Base-by-base conservation (phyloP, 169 alveolate species). In the Plasmodium coatneyi region DNA sequence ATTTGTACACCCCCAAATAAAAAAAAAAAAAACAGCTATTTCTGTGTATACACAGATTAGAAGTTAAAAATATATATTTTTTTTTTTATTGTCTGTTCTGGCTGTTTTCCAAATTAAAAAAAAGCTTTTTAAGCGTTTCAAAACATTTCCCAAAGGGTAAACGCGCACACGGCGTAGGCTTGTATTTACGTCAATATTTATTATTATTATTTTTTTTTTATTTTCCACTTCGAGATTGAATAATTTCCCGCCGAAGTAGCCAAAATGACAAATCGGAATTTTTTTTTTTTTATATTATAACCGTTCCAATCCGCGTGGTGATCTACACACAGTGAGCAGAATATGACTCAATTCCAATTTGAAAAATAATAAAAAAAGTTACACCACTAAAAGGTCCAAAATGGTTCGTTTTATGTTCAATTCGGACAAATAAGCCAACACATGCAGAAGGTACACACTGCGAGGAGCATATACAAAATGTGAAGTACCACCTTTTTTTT, bases 1-100 rank as follows among this genome's bases (percentile, higher is more conserved):
- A 66, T 66, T 66, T 66, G 76, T 28, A 66, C 76, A 66, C 76
- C 36, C 41, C 41, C 30, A 28, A 66, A 66, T 16, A 22, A 66
- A n/a, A 66, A 66, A 22, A 66, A 66, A 66, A 66, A 66, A 66
- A 66, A 66, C 28, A 66, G 76, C 76, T 66, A 66, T 66, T 66
- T 66, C 76, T 66, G 76, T 66, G 76, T 41, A 22, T 9, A 25
- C 36, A 66, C 41, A 19, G 76, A 66, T 28, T 28, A 9, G 76
- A 25, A 22, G 76, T 25, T 30, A 66, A 66, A 3, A 36, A 54
- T 54, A 56, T 60, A 2, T 54, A 5, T 66, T 66, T 66, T 66
- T 66, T 66, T 25, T 25, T 66, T 25, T 66, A 66, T 66, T 28
- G 36, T 41, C 36, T 66, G n/a, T 66, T 19, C 14, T n/a, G 76